A percentile compares a stretch with the other conserved stretches of the same genome.
Evolutionary conservation across 495 filamentous ascomycete species (phyloP).

Genomic region (Glarea lozoyensis): DNA sequence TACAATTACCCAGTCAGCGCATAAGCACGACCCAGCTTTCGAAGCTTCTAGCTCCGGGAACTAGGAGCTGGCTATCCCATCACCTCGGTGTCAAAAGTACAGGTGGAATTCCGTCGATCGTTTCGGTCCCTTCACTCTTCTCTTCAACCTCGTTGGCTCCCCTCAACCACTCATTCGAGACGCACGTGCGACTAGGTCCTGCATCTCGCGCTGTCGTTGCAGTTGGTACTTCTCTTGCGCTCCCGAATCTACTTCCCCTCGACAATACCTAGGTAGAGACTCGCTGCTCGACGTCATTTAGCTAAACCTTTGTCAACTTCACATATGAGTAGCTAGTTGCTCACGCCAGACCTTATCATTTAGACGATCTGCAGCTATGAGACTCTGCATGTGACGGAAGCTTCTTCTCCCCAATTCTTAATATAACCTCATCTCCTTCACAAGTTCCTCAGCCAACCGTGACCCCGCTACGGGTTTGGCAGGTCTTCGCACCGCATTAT

Average conservation of each 20-base stretch:
- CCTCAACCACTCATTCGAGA: not conserved
- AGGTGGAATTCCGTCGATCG: too few relatives aligned
- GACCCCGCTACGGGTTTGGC: conserved; percentile 20
- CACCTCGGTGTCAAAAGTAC: too few relatives aligned
- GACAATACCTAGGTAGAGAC: too few relatives aligned
- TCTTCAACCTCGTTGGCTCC: not conserved
- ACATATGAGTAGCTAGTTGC: too few relatives aligned
- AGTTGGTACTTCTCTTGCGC: not conserved
- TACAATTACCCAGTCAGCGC: too few relatives aligned
- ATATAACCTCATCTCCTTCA: conserved; percentile 11
- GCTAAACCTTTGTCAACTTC: too few relatives aligned
- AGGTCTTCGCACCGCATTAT: conserved; percentile 22
- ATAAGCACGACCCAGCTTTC: too few relatives aligned
- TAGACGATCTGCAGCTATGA: conserved; percentile 11
- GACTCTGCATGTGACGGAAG: conserved; percentile 16
- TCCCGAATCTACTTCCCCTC: too few relatives aligned
- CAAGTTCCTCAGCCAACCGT: too few relatives aligned
- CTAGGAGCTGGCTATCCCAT: too few relatives aligned
- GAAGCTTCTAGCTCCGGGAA: too few relatives aligned
- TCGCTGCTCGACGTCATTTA: conserved; percentile 6
- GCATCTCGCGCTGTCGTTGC: not conserved
- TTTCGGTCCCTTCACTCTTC: not conserved
- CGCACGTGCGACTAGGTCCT: not conserved
- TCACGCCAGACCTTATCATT: not conserved
- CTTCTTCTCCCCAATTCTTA: conserved; percentile 4